These are phyloP conservation scores for Fragaria ananassa DNA, from an alignment of 306 rosid genomes.

Conservation along the genomic window DNA sequence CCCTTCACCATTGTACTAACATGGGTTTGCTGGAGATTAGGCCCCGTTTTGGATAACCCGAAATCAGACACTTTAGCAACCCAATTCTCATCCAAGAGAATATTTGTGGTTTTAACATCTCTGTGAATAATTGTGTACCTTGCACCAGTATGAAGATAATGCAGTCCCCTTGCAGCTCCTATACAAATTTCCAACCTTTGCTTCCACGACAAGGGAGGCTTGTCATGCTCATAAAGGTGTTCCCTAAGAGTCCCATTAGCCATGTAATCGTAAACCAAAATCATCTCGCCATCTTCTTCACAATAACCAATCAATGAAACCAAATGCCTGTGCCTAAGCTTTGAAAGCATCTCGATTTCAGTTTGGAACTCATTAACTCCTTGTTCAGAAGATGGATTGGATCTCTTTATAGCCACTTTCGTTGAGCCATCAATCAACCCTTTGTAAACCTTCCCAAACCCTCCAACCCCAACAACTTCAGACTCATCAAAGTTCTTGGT, in stretches of 20 bases:
- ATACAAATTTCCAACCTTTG: conserved; percentile 43
- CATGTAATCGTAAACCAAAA: conserved; percentile 48
- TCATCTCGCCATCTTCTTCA: conserved; percentile 46
- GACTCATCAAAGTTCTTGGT: conserved; percentile 44
- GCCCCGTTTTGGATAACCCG: conserved; percentile 41
- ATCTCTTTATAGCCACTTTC: conserved; percentile 48
- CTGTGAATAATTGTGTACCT: conserved; percentile 33
- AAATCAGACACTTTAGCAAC: conserved; percentile 51
- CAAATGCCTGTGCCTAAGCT: conserved; percentile 48
- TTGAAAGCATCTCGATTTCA: conserved; percentile 49
- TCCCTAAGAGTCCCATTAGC: conserved; percentile 49
- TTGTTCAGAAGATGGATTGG: conserved; percentile 44
- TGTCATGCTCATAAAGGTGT: conserved; percentile 32
- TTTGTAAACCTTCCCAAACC: conserved; percentile 53
- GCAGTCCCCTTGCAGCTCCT: conserved; percentile 44
- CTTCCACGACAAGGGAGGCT: conserved; percentile 39
- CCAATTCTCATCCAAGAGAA: conserved; percentile 38
- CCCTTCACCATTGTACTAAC: conserved; percentile 48
- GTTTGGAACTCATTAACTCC: conserved; percentile 43
- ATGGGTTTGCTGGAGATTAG: conserved; percentile 30
- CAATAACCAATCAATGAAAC: conserved; percentile 47
- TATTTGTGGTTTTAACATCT: conserved; percentile 42
- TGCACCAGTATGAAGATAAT: conserved; percentile 38
- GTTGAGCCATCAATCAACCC: conserved; percentile 39
- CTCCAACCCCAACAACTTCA: conserved; percentile 48